phyloP scores from a whole-genome alignment of 495 filamentous ascomycete genomes.

The Penicillium waksmanii region DNA sequence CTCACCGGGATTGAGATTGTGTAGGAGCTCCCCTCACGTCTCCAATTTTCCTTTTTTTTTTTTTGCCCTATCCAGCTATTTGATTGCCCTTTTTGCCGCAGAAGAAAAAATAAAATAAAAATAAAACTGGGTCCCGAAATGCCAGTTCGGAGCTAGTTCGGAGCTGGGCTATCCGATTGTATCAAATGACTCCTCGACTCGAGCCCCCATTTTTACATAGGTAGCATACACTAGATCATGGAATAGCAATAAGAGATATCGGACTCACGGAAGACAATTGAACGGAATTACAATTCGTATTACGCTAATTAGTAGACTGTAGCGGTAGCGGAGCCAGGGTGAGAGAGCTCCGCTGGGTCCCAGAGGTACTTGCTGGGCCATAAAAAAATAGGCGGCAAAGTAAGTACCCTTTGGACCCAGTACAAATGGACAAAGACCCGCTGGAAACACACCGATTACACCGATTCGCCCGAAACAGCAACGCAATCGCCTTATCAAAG shows the following conservation, averaged over 20 bases:
- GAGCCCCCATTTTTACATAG: no score
- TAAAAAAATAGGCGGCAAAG: background rate
- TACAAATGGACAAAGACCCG: no score
- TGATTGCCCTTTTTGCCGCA: conserved; percentile 8
- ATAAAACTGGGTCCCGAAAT: conserved; percentile 7
- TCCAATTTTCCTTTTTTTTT: conserved; percentile 23
- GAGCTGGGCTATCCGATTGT: background rate
- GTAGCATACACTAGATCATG: background rate
- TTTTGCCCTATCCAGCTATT: conserved; percentile 1
- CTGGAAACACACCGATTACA: conserved; percentile 31
- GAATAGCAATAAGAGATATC: background rate
- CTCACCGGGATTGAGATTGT: conserved; percentile 28
- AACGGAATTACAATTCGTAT: background rate
- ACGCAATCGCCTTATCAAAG: conserved; percentile 27
- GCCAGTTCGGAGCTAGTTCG: conserved; percentile 1
- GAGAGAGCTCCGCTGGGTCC: background rate
- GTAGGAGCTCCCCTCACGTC: conserved; percentile 28
- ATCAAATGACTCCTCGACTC: conserved; percentile 1
- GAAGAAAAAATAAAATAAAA: conserved; percentile 9
- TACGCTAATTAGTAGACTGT: background rate
- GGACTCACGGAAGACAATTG: background rate
- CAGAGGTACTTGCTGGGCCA: background rate
- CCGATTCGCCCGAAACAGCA: conserved; percentile 52
- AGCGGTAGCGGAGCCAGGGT: background rate
- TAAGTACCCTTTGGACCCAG: background rate